A percentile compares a stretch with the other conserved stretches of the same genome.
Conservation (phyloP, 2,329 filamentous ascomycete species). For the Mollisiaceae sp. region DNA sequence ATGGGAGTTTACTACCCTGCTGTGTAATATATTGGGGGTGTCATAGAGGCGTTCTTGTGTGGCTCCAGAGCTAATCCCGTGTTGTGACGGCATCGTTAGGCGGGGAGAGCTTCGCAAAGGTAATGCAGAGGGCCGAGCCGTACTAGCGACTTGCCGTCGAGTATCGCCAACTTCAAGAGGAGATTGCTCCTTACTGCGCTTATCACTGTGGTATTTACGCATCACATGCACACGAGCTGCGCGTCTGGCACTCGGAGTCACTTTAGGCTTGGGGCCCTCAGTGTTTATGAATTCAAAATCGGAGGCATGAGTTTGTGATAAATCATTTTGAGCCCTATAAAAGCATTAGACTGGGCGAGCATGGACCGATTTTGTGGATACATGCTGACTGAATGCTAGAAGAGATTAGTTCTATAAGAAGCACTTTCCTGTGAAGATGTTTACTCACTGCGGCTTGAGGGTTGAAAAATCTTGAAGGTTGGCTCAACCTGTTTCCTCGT, state of each 20-base stretch:
- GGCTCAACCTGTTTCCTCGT: background rate
- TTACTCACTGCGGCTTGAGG: constrained; percentile 16
- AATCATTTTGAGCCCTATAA: background rate
- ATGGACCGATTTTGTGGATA: background rate
- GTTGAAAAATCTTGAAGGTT: constrained; percentile 19
- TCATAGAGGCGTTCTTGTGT: background rate
- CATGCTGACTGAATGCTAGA: constrained; percentile 17
- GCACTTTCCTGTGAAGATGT: background rate
- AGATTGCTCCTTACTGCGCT: background rate
- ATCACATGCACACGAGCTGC: constrained; percentile 20
- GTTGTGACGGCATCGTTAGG: background rate
- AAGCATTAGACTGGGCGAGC: background rate
- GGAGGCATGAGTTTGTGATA: background rate
- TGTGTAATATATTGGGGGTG: background rate
- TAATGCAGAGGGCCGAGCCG: background rate
- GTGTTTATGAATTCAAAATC: constrained; percentile 21
- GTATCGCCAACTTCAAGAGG: background rate
- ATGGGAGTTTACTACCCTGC: background rate
- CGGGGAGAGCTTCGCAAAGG: constrained; percentile 3
- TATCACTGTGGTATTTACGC: constrained; percentile 16
- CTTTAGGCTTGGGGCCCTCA: background rate
- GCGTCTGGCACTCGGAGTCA: background rate
- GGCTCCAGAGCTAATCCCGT: background rate
- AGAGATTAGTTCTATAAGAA: background rate
- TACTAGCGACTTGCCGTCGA: background rate